Evolutionary conservation across 1,139 yeast genomes (phyloP), one percentile per base, ranked within the genome.

Genomic region (Yamadazyma dushanensis): DNA sequence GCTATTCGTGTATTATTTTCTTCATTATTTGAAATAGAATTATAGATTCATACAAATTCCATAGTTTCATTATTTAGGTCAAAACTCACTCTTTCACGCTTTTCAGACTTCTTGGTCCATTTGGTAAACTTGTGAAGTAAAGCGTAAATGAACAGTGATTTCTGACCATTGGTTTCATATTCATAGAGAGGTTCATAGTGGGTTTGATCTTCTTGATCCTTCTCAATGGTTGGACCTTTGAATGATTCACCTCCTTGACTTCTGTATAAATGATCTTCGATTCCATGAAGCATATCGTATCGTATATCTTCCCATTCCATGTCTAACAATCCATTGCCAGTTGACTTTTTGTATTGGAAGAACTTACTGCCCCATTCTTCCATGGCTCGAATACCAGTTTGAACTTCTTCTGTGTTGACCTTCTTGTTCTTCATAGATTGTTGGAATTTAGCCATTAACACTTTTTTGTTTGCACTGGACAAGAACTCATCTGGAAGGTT

Each of bases 241-340:
- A 32, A 24, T 17, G 50, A 31, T 2, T 56, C 50, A 34, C 56
- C 59, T 1, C 75, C 74, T 38, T 58, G 56, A 30, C 56, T 62
- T 33, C 57, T 58, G 46, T 68, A 66, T 26, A 64, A 37, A 32
- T 57, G 56, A 8, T 54, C 51, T 40, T 70, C 76, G 13, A 67
- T 48, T 2, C 74, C 74, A 39, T 58, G 56, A 3, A 61, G 45
- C 29, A 69, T 47, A 29, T 70, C 76, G 36, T 62, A 57, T 24
- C 75, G 51, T 27, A 70, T 61, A 36, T 66, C 71, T 40, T 70
- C 75, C 75, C 74, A 70, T 49, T 68, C 75, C 48, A 70, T 63
- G 1, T 66, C 73, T 19, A 68, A 41, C 15, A 69, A 48, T 19
- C 69, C 69, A 48, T 64, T 65, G 2, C 62, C 61, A n/a, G 59